A percentile compares a stretch with the other conserved stretches of the same genome.
Conservation (phyloP, 768 basidiomycete species). For the Russula vinacea region DNA sequence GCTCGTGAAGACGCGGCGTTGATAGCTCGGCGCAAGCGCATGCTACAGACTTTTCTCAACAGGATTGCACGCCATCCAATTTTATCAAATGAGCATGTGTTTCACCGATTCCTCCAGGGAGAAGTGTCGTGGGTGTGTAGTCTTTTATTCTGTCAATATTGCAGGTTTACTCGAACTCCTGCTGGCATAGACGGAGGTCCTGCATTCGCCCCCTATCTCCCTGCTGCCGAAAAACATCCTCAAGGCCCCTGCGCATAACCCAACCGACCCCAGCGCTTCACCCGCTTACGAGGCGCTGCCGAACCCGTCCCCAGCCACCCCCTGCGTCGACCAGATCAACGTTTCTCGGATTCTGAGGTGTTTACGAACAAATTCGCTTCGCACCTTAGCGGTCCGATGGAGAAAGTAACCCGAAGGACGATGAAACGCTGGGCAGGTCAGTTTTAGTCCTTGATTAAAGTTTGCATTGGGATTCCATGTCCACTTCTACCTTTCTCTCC, state of each 20-base stretch:
- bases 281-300: constrained; percentile 82
- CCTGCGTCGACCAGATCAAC: constrained; percentile 87
- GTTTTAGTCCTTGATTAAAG: constrained; percentile 30
- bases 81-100: constrained; percentile 91
- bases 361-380: constrained; percentile 95
- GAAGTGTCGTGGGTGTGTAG: constrained; percentile 88
- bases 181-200: constrained; percentile 70
- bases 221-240: constrained; percentile 92
- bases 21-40: constrained; percentile 88
- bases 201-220: constrained; percentile 89
- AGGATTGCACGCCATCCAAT: constrained; percentile 90
- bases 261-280: constrained; percentile 72
- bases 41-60: constrained; percentile 94
- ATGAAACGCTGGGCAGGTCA: constrained; percentile 93
- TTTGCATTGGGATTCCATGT: background rate
- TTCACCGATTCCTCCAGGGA: constrained; percentile 93
- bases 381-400: constrained; percentile 90
- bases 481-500: background rate
- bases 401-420: constrained; percentile 89
- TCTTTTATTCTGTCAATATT: background rate
- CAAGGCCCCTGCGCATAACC: constrained; percentile 92
- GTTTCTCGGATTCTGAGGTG: constrained; percentile 92
- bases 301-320: constrained; percentile 87
- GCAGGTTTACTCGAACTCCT: background rate
- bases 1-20: constrained; percentile 94